phyloP scores from a whole-genome alignment of 768 basidiomycete genomes.

The Mycena albidolilacea region DNA sequence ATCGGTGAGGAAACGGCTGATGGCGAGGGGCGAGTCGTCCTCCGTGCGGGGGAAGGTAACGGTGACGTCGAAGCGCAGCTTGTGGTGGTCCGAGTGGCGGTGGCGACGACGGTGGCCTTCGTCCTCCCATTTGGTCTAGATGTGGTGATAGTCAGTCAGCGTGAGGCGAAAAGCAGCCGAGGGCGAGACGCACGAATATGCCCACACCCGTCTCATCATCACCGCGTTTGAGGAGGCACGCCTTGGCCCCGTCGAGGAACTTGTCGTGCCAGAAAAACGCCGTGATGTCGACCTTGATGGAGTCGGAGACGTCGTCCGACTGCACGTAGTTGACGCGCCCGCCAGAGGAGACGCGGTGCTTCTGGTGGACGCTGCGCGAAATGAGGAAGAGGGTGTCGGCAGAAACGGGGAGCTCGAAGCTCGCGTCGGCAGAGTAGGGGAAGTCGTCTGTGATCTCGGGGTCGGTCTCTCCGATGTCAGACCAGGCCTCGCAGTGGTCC shows the following conservation, averaged over 20 bases:
- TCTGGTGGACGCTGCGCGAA: slow-evolving; percentile 37
- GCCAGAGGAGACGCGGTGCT: slow-evolving; percentile 25
- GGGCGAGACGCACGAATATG: slow-evolving; percentile 49
- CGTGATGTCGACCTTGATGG: slow-evolving; percentile 45
- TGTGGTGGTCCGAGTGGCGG: slow-evolving; percentile 13
- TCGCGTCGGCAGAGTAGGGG: slow-evolving; percentile 30
- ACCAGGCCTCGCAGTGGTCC: slow-evolving; percentile 21
- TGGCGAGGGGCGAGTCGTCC: slow-evolving; percentile 1
- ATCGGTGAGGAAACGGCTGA: slow-evolving; percentile 29
- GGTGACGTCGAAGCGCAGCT: slow-evolving; percentile 27
- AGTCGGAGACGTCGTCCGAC: slow-evolving; percentile 38
- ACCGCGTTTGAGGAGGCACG: slow-evolving; percentile 44
- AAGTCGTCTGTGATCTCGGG: slow-evolving; percentile 8
- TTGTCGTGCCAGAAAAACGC: slow-evolving; percentile 44
- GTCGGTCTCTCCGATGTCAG: slow-evolving; percentile 8
- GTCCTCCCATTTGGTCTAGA: slow-evolving; percentile 22
- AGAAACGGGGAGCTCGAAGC: slow-evolving; percentile 46
- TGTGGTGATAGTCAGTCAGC: neutral
- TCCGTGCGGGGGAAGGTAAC: slow-evolving; percentile 30
- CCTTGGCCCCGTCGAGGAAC: slow-evolving; percentile 43
- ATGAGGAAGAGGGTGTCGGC: slow-evolving; percentile 48
- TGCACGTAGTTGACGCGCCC: slow-evolving; percentile 47
- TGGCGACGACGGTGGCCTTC: neutral
- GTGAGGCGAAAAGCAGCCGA: neutral
- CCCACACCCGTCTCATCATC: slow-evolving; percentile 49